Base-by-base conservation (phyloP, 1,139 yeast genomes). In the Candida labiduridarum region DNA sequence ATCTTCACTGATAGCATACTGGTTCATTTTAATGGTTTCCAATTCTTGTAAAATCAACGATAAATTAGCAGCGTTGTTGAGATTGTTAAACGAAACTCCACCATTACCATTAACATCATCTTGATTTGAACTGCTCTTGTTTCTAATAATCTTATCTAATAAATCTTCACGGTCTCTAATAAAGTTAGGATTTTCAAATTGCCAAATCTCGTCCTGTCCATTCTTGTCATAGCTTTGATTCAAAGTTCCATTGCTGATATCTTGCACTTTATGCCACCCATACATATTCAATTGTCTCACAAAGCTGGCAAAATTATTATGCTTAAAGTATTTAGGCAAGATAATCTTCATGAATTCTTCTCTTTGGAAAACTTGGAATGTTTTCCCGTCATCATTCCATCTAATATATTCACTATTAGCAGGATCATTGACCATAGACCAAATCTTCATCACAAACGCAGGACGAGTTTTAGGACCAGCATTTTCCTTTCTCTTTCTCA, bases 221-320 rank as follows among this genome's bases (percentile, higher is more conserved):
- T 73, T 62, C 59, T 77, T 76, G 57, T 85, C 91, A 46, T 80
- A 85, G 33, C 70, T 71, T 27, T 41, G 48, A 50, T 76, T 74
- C 69, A 87, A 69, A 2, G 89, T 80, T 1, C 94, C 94, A 27
- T 82, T 78, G 46, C 71, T 84, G 48, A 85, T 82, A 67, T 87
- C 96, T 66, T 84, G 95, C 7, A 94, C 94, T 69, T 94, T 94
- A 70, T 94, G 98, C 91, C 96, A 94, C 36, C 98, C 99, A 64
- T 94, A 94, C 96, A 94, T 94, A 69, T 94, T 94, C 63, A 94
- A 78, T 65, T 94, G 99, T 53, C 98, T 82, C 8, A 92, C 98
- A 73, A 94, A 94, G 58, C 94, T 84, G 39, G 98, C 95, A 70
- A 90, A 92, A 70, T 94, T 94, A 52, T 91, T 84, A 69, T 94